Evolutionary conservation across 2,329 filamentous ascomycete genomes (phyloP).

Genomic region (Hymenoscyphus salicellus): DNA sequence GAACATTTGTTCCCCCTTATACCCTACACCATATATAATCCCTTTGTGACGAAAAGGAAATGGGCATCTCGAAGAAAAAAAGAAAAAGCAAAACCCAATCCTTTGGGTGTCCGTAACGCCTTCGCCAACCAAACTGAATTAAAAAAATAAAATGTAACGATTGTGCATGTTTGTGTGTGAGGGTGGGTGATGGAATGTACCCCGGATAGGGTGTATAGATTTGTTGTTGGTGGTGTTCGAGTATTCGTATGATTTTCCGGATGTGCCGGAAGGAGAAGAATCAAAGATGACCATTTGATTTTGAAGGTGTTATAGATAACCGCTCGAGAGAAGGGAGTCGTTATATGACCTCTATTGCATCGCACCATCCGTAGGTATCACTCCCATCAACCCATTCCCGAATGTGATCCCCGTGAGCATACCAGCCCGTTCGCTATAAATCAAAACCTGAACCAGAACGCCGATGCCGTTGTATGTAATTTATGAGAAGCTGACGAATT

Average conservation of each 20-base stretch:
- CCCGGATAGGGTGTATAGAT: background rate
- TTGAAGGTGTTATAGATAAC: background rate
- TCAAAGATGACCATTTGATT: background rate
- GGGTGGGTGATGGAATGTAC: background rate
- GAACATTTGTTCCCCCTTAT: background rate
- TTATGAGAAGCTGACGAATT: constrained; percentile 80
- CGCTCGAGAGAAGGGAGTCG: background rate
- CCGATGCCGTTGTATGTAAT: background rate
- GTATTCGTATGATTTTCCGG: background rate
- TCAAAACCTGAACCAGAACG: background rate
- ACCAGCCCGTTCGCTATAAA: background rate
- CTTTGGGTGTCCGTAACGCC: background rate
- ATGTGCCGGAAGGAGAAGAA: background rate
- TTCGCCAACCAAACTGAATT: background rate
- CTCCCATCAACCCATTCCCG: background rate
- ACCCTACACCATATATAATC: background rate
- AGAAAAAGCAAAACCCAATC: background rate
- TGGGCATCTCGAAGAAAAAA: background rate
- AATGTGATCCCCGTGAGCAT: background rate
- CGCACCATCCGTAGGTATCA: background rate
- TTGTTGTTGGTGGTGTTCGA: background rate
- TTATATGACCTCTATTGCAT: background rate
- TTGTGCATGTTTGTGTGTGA: background rate
- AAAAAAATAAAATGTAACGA: background rate
- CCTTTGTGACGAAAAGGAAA: background rate